phyloP scores from a whole-genome alignment of 2,329 filamentous ascomycete species.

The Zasmidium citrigriseum region DNA sequence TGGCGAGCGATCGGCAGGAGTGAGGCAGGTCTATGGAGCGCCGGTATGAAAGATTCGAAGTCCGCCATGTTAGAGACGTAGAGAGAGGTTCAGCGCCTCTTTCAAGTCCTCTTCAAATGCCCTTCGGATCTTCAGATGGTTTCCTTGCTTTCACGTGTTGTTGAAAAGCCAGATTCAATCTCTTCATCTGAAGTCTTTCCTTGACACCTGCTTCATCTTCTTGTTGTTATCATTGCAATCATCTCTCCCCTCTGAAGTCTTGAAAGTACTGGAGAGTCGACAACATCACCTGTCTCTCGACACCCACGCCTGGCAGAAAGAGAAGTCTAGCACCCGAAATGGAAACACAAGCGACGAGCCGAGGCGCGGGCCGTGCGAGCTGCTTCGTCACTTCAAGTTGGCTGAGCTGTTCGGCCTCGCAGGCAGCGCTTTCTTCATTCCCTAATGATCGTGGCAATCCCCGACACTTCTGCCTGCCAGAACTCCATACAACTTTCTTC shows the following conservation, averaged over 20 bases:
- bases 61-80: constrained; percentile 30
- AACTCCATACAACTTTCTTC: neutral
- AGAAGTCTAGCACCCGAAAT: neutral
- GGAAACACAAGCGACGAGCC: neutral
- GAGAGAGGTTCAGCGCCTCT: neutral
- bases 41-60: constrained; percentile 64
- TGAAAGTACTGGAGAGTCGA: too few species aligned
- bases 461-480: neutral
- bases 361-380: neutral
- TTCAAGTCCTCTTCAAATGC: neutral
- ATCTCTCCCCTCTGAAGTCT: too few species aligned
- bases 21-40: constrained; percentile 80
- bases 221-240: too few species aligned
- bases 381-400: neutral
- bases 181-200: too few species aligned
- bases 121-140: neutral
- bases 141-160: too few species aligned
- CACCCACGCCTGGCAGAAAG: too few species aligned
- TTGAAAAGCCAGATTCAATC: too few species aligned
- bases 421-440: neutral
- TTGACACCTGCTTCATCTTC: too few species aligned
- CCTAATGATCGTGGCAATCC: neutral
- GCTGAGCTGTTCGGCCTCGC: neutral
- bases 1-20: constrained; percentile 87
- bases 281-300: too few species aligned